Percentiles rank a stretch among this genome's conserved stretches.
phyloP scores from a whole-genome alignment of 352 stramenopile genomes.

The Globisporangium nunn region DNA sequence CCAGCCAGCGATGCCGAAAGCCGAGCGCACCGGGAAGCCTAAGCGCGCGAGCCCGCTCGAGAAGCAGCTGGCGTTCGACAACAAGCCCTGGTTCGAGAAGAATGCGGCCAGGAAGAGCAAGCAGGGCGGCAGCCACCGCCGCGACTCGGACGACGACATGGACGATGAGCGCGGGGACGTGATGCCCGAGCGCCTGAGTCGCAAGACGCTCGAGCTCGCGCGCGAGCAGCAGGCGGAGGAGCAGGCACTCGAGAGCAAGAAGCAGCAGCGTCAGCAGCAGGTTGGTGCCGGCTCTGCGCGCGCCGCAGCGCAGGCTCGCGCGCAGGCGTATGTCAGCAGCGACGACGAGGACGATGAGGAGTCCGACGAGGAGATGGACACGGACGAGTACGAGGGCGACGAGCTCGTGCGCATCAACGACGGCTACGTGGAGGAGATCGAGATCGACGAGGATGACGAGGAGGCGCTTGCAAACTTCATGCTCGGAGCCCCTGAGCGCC shows the following conservation, averaged over 20 bases:
- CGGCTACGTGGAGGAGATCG: constrained; percentile 87
- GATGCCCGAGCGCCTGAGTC: constrained; percentile 74
- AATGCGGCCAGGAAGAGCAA: constrained; percentile 29
- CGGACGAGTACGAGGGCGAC: constrained; percentile 84
- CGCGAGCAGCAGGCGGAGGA: constrained; percentile 78
- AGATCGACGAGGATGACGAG: constrained; percentile 85
- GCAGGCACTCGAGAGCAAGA: constrained; percentile 39
- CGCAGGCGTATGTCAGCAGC: constrained; percentile 40
- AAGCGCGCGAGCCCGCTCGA: constrained; percentile 83
- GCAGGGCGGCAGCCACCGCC: constrained; percentile 4
- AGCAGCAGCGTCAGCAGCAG: constrained; percentile 12
- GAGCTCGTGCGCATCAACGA: constrained; percentile 88
- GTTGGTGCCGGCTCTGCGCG: constrained; percentile 11
- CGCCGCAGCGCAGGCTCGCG: constrained; percentile 12
- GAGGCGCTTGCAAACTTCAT: constrained; percentile 85
- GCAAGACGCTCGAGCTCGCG: constrained; percentile 72
- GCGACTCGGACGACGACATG: constrained; percentile 41
- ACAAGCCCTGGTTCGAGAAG: constrained; percentile 83
- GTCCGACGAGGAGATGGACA: constrained; percentile 84
- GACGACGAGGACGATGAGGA: constrained; percentile 66
- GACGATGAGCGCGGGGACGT: constrained; percentile 59
- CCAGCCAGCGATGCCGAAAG: constrained; percentile 50
- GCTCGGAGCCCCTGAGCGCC: constrained; percentile 72
- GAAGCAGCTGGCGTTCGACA: constrained; percentile 82
- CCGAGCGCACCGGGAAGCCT: constrained; percentile 50